Conservation (phyloP, 1,139 yeast species). For the Meyerozyma guilliermondii region DNA sequence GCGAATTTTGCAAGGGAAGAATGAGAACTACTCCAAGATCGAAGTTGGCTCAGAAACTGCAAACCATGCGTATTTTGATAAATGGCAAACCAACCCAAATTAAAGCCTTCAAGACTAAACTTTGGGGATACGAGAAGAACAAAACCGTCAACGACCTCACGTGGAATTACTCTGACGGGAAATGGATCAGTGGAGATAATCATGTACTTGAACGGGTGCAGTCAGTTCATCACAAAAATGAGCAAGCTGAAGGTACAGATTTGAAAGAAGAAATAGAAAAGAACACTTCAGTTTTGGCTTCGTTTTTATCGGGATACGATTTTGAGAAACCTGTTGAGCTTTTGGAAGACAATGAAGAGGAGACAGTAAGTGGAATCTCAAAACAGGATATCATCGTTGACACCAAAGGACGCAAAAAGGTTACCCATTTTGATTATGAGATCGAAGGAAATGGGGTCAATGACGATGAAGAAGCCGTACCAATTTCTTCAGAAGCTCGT, state of each 20-base stretch:
- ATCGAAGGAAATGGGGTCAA: constrained; percentile 24
- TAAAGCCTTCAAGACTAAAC: constrained; percentile 62
- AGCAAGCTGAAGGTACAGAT: constrained; percentile 10
- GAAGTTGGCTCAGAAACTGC: constrained; percentile 39
- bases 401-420: constrained; percentile 37
- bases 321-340: constrained; percentile 59
- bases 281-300: constrained; percentile 46
- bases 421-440: constrained; percentile 34
- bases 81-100: constrained; percentile 57
- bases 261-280: constrained; percentile 18
- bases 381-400: constrained; percentile 47
- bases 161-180: constrained; percentile 54
- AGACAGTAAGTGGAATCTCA: constrained; percentile 17
- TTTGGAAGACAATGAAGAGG: constrained; percentile 35
- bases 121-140: constrained; percentile 86
- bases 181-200: constrained; percentile 81
- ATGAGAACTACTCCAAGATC: constrained; percentile 49
- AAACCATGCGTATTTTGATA: constrained; percentile 62
- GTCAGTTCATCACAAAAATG: constrained; percentile 10
- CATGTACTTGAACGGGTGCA: constrained; percentile 62
- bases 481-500: not conserved
- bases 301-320: constrained; percentile 47
- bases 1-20: constrained; percentile 58
- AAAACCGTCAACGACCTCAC: constrained; percentile 59
- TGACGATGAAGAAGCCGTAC: constrained; percentile 12